A percentile compares a stretch with the other conserved stretches of the same genome.
phyloP scores from a whole-genome alignment of 192 early-diverging fungal genomes.

The Backusella sp. region DNA sequence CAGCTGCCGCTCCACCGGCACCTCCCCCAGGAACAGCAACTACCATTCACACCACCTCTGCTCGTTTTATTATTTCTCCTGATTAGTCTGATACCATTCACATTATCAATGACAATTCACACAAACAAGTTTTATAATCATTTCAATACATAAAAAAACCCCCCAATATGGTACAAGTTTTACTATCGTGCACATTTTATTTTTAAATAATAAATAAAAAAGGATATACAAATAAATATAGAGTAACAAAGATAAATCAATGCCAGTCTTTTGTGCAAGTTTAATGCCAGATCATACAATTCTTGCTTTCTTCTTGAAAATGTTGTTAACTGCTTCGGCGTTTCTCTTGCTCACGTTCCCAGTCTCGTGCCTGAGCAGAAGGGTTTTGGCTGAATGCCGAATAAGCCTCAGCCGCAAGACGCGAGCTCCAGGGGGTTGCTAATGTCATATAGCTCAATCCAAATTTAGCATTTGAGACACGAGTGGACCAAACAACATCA shows the following conservation, averaged over 20 bases:
- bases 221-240: not conserved
- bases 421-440: conserved; percentile 24
- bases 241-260: not conserved
- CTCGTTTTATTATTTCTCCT: not conserved
- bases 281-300: not conserved
- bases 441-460: conserved; percentile 17
- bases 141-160: not conserved
- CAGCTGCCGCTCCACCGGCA: not conserved
- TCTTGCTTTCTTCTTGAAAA: not conserved
- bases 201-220: not conserved
- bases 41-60: conserved; percentile 2
- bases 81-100: not conserved
- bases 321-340: not conserved
- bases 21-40: conserved; percentile 18
- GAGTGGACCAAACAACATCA: conserved; percentile 5
- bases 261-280: not conserved
- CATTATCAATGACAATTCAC: not conserved
- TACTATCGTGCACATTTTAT: not conserved
- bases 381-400: conserved; percentile 17
- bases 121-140: no score
- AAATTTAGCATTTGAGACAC: not conserved
- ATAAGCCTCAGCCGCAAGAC: conserved; percentile 16
- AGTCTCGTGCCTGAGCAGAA: not conserved
- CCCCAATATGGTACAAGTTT: no score
- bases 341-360: conserved; percentile 1